Evolutionary conservation across 2,329 filamentous ascomycete genomes (phyloP).

Genomic region (Trichoderma brevicompactum): DNA sequence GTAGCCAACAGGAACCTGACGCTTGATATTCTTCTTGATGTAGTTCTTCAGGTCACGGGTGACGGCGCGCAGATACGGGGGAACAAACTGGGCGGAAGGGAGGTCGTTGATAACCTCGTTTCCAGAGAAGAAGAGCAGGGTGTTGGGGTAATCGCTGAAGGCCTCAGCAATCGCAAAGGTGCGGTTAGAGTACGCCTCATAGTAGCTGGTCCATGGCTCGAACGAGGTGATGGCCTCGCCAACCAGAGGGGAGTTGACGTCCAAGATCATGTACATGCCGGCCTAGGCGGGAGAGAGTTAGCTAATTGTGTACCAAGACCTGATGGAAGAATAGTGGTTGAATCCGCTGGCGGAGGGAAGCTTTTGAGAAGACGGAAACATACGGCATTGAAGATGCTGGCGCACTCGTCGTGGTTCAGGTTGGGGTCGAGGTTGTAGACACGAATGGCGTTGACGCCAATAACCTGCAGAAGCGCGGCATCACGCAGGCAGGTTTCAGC

Average conservation of each 20-base stretch:
- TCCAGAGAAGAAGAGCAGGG: constrained; percentile 74
- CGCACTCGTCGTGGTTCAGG: constrained; percentile 69
- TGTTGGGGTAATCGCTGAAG: constrained; percentile 69
- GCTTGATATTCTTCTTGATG: constrained; percentile 70
- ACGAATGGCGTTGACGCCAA: constrained; percentile 69
- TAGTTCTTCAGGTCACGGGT: constrained; percentile 83
- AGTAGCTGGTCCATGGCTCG: constrained; percentile 64
- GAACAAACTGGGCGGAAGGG: constrained; percentile 61
- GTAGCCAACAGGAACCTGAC: constrained; percentile 76
- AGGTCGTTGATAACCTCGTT: constrained; percentile 78
- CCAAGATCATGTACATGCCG: constrained; percentile 71
- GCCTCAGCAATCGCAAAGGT: constrained; percentile 70
- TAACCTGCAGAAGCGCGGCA: constrained; percentile 66
- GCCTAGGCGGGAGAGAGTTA: constrained; percentile 44
- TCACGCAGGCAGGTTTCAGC: constrained; percentile 63
- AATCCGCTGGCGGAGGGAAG: neutral
- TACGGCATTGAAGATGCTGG: constrained; percentile 68
- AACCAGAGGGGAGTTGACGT: constrained; percentile 67
- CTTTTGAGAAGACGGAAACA: constrained; percentile 28
- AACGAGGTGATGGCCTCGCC: constrained; percentile 61
- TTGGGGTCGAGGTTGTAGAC: constrained; percentile 71
- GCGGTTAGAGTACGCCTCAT: constrained; percentile 64
- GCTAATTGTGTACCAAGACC: neutral
- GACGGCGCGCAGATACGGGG: constrained; percentile 74
- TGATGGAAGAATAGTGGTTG: neutral